Evolutionary conservation across 169 alveolate genomes (phyloP).

Genomic region (Prorocentrum cordatum): DNA sequence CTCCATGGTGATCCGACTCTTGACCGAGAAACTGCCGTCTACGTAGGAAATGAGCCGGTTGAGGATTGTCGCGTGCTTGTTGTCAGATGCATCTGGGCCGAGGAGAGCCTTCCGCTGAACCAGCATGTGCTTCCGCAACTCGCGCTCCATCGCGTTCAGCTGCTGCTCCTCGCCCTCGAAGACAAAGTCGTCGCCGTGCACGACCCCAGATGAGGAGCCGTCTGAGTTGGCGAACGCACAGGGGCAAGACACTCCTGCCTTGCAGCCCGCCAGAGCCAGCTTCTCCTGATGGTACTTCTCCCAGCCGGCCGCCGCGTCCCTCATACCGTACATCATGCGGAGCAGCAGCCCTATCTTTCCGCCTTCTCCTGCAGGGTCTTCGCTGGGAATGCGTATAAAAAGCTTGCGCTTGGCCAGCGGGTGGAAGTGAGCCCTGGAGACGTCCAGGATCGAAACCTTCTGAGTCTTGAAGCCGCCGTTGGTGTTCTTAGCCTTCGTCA

Average conservation of each 20-base stretch:
- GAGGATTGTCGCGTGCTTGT: neutral
- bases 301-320: neutral
- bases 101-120: neutral
- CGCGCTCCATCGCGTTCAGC: neutral
- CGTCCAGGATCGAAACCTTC: neutral
- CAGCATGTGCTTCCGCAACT: neutral
- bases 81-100: neutral
- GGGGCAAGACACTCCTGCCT: neutral
- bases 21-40: neutral
- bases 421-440: neutral
- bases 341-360: neutral
- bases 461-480: neutral
- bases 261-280: neutral
- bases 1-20: neutral
- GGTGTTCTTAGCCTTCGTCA: neutral
- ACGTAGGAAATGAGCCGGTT: neutral
- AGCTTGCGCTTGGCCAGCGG: neutral
- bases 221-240: neutral
- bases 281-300: neutral
- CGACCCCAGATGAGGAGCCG: neutral
- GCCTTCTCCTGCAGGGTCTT: neutral
- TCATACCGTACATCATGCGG: neutral
- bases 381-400: neutral
- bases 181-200: neutral
- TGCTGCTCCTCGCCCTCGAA: neutral